Evolutionary conservation across 179 eudicot genomes (phyloP).

Genomic region (Spergularia azorica): DNA sequence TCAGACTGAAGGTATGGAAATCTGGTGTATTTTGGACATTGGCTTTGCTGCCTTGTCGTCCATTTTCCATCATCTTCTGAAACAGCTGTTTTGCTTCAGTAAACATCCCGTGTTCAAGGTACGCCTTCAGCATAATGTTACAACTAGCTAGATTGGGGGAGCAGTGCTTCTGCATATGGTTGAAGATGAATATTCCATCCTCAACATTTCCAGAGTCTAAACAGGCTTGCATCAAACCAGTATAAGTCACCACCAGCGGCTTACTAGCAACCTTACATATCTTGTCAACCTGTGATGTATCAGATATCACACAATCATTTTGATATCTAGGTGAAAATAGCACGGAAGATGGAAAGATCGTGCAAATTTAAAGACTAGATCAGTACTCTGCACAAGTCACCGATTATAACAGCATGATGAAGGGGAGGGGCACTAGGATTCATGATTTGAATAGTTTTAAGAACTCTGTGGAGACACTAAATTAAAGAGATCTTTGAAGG

Average conservation of each 20-base stretch:
- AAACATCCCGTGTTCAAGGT: slow-evolving; percentile 60
- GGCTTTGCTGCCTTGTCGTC: slow-evolving; percentile 23
- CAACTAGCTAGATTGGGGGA: slow-evolving; percentile 80
- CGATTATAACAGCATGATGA: background rate
- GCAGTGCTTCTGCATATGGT: slow-evolving; percentile 76
- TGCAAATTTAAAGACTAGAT: background rate
- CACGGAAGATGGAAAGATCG: background rate
- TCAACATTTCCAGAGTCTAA: slow-evolving; percentile 54
- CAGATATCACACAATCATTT: background rate
- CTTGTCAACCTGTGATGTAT: slow-evolving; percentile 67
- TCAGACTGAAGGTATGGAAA: slow-evolving; percentile 61
- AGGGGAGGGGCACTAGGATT: background rate
- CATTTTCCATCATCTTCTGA: slow-evolving; percentile 42
- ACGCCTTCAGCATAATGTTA: slow-evolving; percentile 82
- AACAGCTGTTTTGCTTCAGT: slow-evolving; percentile 70
- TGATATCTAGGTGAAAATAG: background rate
- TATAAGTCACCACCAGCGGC: slow-evolving; percentile 88
- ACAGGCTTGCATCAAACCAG: slow-evolving; percentile 91
- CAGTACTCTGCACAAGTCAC: background rate
- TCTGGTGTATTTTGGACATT: slow-evolving; percentile 56
- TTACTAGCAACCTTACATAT: slow-evolving; percentile 85
- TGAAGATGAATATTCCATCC: slow-evolving; percentile 64
- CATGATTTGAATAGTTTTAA: background rate
- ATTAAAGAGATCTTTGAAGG: background rate
- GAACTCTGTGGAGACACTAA: background rate